Evolutionary conservation across 1,284 basidiomycete genomes (phyloP).

Genomic region (Boletus sp.): DNA sequence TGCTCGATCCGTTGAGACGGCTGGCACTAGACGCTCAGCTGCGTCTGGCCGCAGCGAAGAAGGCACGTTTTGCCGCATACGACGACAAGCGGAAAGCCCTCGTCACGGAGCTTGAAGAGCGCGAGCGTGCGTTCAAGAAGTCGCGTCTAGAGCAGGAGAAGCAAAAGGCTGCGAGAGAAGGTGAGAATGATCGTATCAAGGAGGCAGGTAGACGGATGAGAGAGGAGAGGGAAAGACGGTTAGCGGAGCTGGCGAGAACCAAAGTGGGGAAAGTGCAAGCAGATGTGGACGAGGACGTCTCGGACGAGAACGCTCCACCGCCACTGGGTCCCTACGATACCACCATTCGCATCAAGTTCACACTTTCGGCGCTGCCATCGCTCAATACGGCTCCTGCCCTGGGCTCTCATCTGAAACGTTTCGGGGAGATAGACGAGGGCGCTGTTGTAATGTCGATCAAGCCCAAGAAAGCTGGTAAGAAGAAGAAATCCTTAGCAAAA

Average conservation of each 20-base stretch:
- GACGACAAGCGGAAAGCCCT: conserved; percentile 77
- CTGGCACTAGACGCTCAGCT: conserved; percentile 81
- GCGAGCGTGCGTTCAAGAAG: conserved; percentile 76
- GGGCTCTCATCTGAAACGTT: conserved; percentile 48
- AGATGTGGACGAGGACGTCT: conserved; percentile 38
- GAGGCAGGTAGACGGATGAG: conserved; percentile 71
- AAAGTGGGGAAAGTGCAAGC: conserved; percentile 31
- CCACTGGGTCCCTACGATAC: conserved; percentile 62
- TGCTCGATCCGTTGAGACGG: conserved; percentile 80
- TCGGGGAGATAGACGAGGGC: conserved; percentile 57
- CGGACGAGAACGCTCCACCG: conserved; percentile 47
- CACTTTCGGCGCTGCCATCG: conserved; percentile 50
- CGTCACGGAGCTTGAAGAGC: conserved; percentile 80
- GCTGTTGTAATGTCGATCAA: conserved; percentile 64
- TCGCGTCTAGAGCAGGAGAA: conserved; percentile 57
- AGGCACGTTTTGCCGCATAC: conserved; percentile 69
- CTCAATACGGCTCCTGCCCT: conserved; percentile 52
- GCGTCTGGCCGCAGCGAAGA: conserved; percentile 66
- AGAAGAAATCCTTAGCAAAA: conserved; percentile 20
- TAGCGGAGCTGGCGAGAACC: conserved; percentile 45
- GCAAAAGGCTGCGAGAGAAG: conserved; percentile 52
- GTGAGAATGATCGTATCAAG: conserved; percentile 73
- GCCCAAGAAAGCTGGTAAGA: conserved; percentile 37
- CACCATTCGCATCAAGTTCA: conserved; percentile 67
- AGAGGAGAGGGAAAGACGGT: conserved; percentile 60